Percentiles rank a stretch among this genome's conserved stretches.
Evolutionary conservation across 2,329 filamentous ascomycete species (phyloP).

Genomic region (Aureobasidium sp.): DNA sequence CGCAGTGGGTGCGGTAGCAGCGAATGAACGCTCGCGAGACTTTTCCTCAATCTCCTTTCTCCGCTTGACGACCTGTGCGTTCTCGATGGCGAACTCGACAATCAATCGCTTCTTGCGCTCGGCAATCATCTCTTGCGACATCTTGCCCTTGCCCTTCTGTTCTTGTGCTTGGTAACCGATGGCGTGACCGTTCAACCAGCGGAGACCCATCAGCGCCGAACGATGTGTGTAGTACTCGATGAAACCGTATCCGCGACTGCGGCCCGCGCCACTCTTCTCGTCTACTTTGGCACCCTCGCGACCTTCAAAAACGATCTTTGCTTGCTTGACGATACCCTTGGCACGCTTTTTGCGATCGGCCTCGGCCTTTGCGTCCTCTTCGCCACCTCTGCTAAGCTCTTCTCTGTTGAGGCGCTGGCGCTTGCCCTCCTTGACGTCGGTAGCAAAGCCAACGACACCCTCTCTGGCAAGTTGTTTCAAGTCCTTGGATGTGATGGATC

Average conservation of each 20-base stretch:
- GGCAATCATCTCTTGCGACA: conserved; percentile 38
- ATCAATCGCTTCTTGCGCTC: conserved; percentile 86
- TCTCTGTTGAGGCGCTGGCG: conserved; percentile 81
- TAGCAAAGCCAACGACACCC: conserved; percentile 90
- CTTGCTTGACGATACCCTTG: conserved; percentile 82
- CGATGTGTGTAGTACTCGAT: conserved; percentile 93
- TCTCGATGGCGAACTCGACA: conserved; percentile 97
- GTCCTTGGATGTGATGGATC: conserved; percentile 74
- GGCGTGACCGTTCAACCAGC: conserved; percentile 81
- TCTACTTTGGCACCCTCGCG: conserved; percentile 75
- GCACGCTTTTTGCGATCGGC: conserved; percentile 70
- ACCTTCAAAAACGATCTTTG: conserved; percentile 91
- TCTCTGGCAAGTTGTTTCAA: conserved; percentile 85
- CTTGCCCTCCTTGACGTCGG: conserved; percentile 71
- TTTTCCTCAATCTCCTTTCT: conserved; percentile 59
- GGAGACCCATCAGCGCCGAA: conserved; percentile 86
- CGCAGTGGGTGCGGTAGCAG: conserved; percentile 12
- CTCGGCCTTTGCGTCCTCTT: conserved; percentile 75
- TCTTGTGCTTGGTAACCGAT: conserved; percentile 47
- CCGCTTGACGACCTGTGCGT: conserved; percentile 86
- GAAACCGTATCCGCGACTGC: conserved; percentile 91
- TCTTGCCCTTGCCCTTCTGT: conserved; percentile 31
- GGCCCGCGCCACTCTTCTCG: conserved; percentile 69
- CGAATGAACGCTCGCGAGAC: conserved; percentile 33
- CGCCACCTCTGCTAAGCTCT: conserved; percentile 71